Evolutionary conservation across 331 rosid species (phyloP).

Genomic region (Quercus lobata): DNA sequence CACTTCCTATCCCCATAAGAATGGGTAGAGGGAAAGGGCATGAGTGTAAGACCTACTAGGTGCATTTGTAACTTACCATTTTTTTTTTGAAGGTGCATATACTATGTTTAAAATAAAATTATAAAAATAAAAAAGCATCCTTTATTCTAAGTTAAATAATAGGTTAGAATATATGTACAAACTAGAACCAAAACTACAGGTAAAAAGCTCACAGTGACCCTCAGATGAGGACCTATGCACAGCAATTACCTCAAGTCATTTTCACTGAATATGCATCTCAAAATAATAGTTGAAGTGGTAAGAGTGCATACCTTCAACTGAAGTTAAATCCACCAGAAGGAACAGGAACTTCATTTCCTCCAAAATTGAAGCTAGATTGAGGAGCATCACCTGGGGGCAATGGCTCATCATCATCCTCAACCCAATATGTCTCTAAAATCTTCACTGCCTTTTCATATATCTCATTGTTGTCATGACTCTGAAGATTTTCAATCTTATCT

Average conservation of each 20-base stretch:
- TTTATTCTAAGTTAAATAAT: too few relatives aligned
- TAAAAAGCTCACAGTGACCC: not conserved
- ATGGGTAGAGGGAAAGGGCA: too few relatives aligned
- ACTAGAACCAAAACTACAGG: not conserved
- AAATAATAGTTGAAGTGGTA: not conserved
- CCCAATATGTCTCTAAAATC: constrained; percentile 85
- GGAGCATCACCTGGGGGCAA: constrained; percentile 55
- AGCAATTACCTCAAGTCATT: not conserved
- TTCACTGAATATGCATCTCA: not conserved
- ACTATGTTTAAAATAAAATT: too few relatives aligned
- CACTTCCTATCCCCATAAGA: too few relatives aligned
- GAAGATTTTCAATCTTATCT: constrained; percentile 83
- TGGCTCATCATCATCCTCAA: constrained; percentile 82
- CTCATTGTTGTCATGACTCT: constrained; percentile 89
- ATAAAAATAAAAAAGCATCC: too few relatives aligned
- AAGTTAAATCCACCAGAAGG: constrained; percentile 91
- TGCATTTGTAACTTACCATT: too few relatives aligned
- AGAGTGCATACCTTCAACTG: constrained; percentile 46
- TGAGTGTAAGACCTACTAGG: too few relatives aligned
- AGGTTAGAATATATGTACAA: not conserved
- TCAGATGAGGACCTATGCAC: not conserved
- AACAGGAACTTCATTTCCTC: constrained; percentile 57
- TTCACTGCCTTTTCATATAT: constrained; percentile 88
- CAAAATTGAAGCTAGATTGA: constrained; percentile 61
- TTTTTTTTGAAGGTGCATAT: too few relatives aligned